A percentile compares a stretch with the other conserved stretches of the same genome.
phyloP scores from a whole-genome alignment of 176 grass and related monocot species.

The Guadua angustifolia region DNA sequence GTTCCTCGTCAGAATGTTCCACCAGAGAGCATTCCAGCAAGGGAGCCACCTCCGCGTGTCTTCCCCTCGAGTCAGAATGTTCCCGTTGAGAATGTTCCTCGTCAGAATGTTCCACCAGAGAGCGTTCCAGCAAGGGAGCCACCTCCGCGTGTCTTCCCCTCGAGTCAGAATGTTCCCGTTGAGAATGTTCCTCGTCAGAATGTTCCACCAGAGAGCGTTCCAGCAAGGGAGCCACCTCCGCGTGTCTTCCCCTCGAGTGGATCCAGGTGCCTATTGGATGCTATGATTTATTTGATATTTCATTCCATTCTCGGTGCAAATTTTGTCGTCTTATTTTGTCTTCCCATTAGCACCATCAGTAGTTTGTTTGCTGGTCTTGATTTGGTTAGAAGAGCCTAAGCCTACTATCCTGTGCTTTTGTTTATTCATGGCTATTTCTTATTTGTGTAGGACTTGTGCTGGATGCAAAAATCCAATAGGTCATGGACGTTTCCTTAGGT shows the following conservation, averaged over 20 bases:
- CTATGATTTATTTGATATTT: constrained; percentile 23
- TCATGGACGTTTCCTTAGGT: constrained; percentile 73
- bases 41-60: constrained; percentile 25
- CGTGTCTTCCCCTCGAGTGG: constrained; percentile 50
- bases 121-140: too few relatives aligned
- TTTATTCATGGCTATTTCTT: constrained; percentile 30
- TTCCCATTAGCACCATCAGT: constrained; percentile 1
- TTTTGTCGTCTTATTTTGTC: not conserved
- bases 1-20: too few relatives aligned
- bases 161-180: too few relatives aligned
- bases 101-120: too few relatives aligned
- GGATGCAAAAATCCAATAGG: constrained; percentile 76
- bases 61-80: too few relatives aligned
- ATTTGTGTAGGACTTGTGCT: constrained; percentile 72
- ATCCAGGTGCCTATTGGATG: constrained; percentile 58
- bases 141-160: too few relatives aligned
- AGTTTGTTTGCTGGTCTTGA: constrained; percentile 30
- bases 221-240: too few relatives aligned
- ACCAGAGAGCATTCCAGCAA: constrained; percentile 33
- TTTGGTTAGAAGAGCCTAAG: constrained; percentile 17
- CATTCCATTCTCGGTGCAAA: not conserved
- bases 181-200: too few relatives aligned
- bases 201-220: too few relatives aligned
- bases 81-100: too few relatives aligned
- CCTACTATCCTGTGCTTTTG: constrained; percentile 12